Evolutionary conservation across 805 yeast genomes (phyloP).

Genomic region (Metschnikowia baotianmanensis): DNA sequence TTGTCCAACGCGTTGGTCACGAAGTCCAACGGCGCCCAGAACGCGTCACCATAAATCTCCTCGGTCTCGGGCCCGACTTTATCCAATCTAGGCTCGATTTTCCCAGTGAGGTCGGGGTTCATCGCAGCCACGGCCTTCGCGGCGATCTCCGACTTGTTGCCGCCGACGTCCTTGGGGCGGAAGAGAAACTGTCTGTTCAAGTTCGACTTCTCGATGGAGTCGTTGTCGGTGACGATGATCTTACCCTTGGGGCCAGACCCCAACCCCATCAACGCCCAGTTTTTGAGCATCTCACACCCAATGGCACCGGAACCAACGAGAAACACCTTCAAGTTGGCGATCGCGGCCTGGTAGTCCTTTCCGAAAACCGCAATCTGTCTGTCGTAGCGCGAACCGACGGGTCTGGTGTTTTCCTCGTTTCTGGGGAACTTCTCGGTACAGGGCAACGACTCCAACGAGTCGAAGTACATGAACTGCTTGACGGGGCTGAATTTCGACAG

Average conservation of each 20-base stretch:
- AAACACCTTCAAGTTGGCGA: conserved; percentile 79
- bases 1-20: conserved; percentile 97
- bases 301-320: conserved; percentile 98
- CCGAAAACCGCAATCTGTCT: conserved; percentile 96
- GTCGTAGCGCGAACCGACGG: conserved; percentile 83
- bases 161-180: conserved; percentile 92
- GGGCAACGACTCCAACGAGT: conserved; percentile 90
- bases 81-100: conserved; percentile 73
- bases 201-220: conserved; percentile 92
- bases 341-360: conserved; percentile 62
- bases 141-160: conserved; percentile 86
- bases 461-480: conserved; percentile 89
- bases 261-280: conserved; percentile 96
- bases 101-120: conserved; percentile 81
- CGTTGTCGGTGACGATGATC: conserved; percentile 87
- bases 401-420: conserved; percentile 68
- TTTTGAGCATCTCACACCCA: conserved; percentile 97
- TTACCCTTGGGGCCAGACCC: conserved; percentile 90
- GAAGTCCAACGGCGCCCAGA: conserved; percentile 82
- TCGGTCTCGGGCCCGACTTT: conserved; percentile 96
- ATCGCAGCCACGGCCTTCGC: conserved; percentile 77
- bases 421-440: conserved; percentile 53
- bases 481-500: conserved; percentile 95
- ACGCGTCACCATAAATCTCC: conserved; percentile 73
- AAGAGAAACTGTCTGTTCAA: conserved; percentile 95